Conservation (phyloP, 129 eudicot genomes). For the Arctium minus region DNA sequence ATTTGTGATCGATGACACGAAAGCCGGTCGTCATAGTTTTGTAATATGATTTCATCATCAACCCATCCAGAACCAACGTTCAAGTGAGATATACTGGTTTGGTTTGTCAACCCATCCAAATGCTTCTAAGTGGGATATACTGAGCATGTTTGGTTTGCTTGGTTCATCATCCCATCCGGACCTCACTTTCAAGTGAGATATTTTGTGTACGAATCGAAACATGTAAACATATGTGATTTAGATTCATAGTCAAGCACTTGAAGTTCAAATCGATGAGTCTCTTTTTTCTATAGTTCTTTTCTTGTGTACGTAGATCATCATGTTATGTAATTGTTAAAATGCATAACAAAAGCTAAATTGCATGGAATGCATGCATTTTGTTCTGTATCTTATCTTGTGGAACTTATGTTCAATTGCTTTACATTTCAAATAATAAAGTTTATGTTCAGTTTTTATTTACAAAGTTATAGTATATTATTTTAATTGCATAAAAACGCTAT, state of each 20-base stretch:
- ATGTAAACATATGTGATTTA: slow-evolving; percentile 26
- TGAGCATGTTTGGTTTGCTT: not conserved
- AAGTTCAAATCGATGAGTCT: not conserved
- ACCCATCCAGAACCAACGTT: not conserved
- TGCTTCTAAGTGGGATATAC: not conserved
- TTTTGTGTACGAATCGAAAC: not conserved
- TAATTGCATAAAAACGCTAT: too few relatives aligned
- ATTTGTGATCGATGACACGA: not conserved
- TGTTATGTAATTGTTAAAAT: not conserved
- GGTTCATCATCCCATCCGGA: not conserved
- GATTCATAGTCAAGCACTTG: slow-evolving; percentile 9
- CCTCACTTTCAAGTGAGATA: not conserved
- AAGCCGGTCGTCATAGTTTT: slow-evolving; percentile 17
- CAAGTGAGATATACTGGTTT: not conserved
- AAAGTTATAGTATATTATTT: too few relatives aligned
- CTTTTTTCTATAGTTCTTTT: not conserved
- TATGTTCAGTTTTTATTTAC: too few relatives aligned
- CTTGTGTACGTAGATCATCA: slow-evolving; percentile 11
- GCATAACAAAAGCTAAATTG: not conserved
- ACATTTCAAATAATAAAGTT: too few relatives aligned
- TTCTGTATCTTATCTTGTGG: not conserved
- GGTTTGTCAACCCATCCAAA: not conserved
- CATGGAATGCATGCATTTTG: not conserved
- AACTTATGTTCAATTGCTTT: too few relatives aligned
- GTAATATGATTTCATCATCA: slow-evolving; percentile 3